These are phyloP conservation scores for Lachnellula occidentalis DNA, from an alignment of 2,329 filamentous ascomycete species.

Conservation along the genomic window DNA sequence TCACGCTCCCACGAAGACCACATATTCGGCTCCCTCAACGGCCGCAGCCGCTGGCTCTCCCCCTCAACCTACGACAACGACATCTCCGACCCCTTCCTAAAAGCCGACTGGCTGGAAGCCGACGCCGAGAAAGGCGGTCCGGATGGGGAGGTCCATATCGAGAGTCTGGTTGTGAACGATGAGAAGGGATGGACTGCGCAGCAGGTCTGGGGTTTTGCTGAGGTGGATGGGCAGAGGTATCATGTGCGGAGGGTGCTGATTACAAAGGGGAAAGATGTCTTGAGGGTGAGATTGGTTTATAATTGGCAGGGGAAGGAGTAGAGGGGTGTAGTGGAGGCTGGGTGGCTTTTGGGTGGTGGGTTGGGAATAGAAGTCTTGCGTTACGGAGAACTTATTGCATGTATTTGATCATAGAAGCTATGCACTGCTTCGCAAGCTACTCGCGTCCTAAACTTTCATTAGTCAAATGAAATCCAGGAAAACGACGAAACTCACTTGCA, in stretches of 20 bases:
- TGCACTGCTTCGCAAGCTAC: too few species aligned
- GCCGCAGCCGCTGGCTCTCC: slow-evolving; percentile 39
- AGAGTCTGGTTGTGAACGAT: slow-evolving; percentile 44
- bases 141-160: slow-evolving; percentile 39
- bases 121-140: slow-evolving; percentile 37
- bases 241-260: slow-evolving; percentile 36
- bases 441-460: too few species aligned
- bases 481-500: too few species aligned
- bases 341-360: neutral
- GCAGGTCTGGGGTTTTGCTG: slow-evolving; percentile 46
- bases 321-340: neutral
- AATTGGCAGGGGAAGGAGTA: slow-evolving; percentile 32
- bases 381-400: too few species aligned
- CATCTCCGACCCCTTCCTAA: slow-evolving; percentile 36
- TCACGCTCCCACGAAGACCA: slow-evolving; percentile 50
- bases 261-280: slow-evolving; percentile 34
- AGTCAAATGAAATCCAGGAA: too few species aligned
- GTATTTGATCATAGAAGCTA: too few species aligned
- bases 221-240: slow-evolving; percentile 36
- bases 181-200: slow-evolving; percentile 48
- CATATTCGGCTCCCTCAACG: slow-evolving; percentile 56
- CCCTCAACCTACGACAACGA: slow-evolving; percentile 25
- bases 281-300: slow-evolving; percentile 38
- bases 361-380: too few species aligned
- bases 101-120: slow-evolving; percentile 45